Evolutionary conservation across 179 eudicot species (phyloP), one percentile per base, ranked within the genome.

Genomic region (Gypsophila paniculata): DNA sequence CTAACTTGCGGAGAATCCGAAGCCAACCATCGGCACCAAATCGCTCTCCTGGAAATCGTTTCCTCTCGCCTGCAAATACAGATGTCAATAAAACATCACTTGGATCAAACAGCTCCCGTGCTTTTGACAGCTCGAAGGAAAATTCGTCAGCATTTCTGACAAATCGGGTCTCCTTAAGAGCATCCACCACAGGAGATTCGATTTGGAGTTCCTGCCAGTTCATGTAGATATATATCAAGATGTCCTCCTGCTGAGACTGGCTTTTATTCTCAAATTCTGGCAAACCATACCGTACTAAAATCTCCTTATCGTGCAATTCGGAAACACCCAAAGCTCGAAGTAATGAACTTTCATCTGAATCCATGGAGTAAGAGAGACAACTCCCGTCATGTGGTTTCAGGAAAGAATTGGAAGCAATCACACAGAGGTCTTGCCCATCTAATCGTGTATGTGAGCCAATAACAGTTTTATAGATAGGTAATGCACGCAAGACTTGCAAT

Each of bases 21-120:
- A 95, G 93, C 99, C 99, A 95, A 62, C 83, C 93, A 64, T 90
- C 91, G 14, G 95, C 72, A 74, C 80, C 78, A 77, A 95, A 95
- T 75, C 96, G 85, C 73, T 90, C 99, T 74, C 99, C 99, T 32
- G 99, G 99, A 66, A 95, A 95, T 82, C 82, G 90, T 54, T 79
- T 79, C 62, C 88, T 80, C 82, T 90, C 96, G 51, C 93, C 96
- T 77, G 97, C 84, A 76, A 95, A 95, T 32, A 92, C 87, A 13
- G 99, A 92, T 57, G 85, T 77, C 62, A 95, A 74, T 78, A 95
- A 77, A 76, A 77, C 75, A 86, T 95, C 99, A 78, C 82, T 79
- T 18, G 99, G 99, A 84, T 95, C 99, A 81, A 87, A 87, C 48
- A 95, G 84, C 81, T 88, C 97, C 75, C 78, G 84, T 26, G 99